Base-by-base conservation (phyloP, 2,329 filamentous ascomycete species). In the Nemania serpens region DNA sequence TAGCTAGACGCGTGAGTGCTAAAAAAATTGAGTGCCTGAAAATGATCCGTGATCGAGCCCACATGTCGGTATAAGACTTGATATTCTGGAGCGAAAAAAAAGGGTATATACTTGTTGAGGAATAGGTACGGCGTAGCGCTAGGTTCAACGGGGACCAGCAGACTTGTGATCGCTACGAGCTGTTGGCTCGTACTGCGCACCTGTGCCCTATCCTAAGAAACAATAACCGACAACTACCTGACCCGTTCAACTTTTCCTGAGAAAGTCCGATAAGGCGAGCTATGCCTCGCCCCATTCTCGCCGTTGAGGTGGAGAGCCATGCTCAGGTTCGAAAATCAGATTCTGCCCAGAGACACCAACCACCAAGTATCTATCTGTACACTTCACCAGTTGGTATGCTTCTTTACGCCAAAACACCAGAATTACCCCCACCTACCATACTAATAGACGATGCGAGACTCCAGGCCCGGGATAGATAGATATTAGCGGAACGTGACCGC, bases 401-500 rank as follows among this genome's bases (percentile, higher is more conserved):
- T 45, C 51, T 54, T 42, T 52, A 58, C 61, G 61, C 61, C 58
- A 58, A 58, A 63, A 61, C 58, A 53, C 61, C 61, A 47, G 10
- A 55, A 45, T 33, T 34, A 34, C 39, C 51, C 9, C 46, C 47
- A 7, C 22, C 51, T 41, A 50, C 46, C 58, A 49, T 58, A 50
- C 48, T 45, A 18, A 55, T 42, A 41, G 52, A 5, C 36, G 48
- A 53, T 51, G 37, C 25, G 18, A 53, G 18, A 62, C 39, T 25
- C 13, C 33, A 54, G 18, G 20, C 25, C 17, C 5, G 9, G 10
- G n/a, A 17, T 37, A 54, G 29, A 18, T 33, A 34, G 37, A 22
- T 34, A 37, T 80, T 67, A 88, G 62, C 82, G 80, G 73, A 84
- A 76, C 45, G 78, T 77, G 64, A 86, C 75, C 64, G 81, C 83